Percentiles rank a stretch among this genome's conserved stretches.
Conservation (phyloP, 1,139 yeast species). For the Diutina neorugosa region DNA sequence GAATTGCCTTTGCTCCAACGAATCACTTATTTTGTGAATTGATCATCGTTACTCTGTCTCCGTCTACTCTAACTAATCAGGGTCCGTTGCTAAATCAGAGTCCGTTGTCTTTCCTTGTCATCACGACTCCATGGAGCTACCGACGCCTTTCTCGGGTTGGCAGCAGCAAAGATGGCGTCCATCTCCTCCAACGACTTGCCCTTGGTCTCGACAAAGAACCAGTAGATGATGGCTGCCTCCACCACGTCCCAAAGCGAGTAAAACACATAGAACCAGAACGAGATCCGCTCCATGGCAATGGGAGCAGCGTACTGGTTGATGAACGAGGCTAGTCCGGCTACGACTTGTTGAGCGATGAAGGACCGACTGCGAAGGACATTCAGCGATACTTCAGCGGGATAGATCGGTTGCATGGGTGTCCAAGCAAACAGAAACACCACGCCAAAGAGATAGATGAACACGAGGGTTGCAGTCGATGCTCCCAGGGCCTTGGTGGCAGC, state of each 20-base stretch:
- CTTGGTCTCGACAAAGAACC: background rate
- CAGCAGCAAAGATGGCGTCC: background rate
- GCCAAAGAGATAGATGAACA: constrained; percentile 11
- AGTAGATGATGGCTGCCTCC: constrained; percentile 7
- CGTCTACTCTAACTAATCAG: too few species aligned
- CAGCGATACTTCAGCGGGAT: constrained; percentile 13
- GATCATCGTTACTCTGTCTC: too few species aligned
- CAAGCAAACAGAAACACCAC: background rate
- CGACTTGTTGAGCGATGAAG: constrained; percentile 9
- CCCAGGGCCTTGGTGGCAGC: constrained; percentile 6
- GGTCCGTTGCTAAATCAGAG: constrained; percentile 37
- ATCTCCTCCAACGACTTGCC: background rate
- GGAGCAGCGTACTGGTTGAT: constrained; percentile 13
- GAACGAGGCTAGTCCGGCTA: constrained; percentile 11
- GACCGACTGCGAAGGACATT: constrained; percentile 12
- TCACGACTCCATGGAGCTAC: too few species aligned
- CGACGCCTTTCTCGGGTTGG: background rate
- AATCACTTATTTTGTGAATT: background rate
- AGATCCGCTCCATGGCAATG: constrained; percentile 13
- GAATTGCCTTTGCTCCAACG: background rate
- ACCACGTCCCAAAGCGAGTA: constrained; percentile 12
- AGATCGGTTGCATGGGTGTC: constrained; percentile 10
- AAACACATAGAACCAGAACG: constrained; percentile 13
- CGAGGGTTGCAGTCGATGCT: constrained; percentile 11
- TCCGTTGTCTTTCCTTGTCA: too few species aligned